Conservation (phyloP, 2,329 filamentous ascomycete genomes). For the Scedosporium aurantiacum region DNA sequence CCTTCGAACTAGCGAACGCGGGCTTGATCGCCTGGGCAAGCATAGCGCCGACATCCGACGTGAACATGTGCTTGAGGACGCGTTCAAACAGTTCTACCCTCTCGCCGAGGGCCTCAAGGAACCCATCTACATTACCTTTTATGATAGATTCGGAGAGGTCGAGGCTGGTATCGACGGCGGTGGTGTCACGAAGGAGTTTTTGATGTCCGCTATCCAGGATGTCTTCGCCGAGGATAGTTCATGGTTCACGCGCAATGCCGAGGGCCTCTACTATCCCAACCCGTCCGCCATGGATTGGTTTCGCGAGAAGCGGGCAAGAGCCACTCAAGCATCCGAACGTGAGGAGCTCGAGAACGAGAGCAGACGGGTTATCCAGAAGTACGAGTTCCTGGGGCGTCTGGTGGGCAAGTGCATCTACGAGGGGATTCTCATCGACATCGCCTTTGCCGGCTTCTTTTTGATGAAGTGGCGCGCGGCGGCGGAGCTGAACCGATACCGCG, state of each 20-base stretch:
- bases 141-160: slow-evolving; percentile 74
- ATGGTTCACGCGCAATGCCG: slow-evolving; percentile 68
- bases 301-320: slow-evolving; percentile 41
- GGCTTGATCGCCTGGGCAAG: slow-evolving; percentile 3
- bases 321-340: background rate
- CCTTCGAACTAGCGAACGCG: background rate
- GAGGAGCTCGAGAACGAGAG: background rate
- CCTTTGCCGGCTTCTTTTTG: slow-evolving; percentile 91
- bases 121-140: slow-evolving; percentile 91
- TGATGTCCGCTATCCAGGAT: slow-evolving; percentile 78
- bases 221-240: slow-evolving; percentile 56
- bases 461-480: slow-evolving; percentile 65
- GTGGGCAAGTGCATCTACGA: slow-evolving; percentile 97
- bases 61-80: slow-evolving; percentile 46
- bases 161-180: slow-evolving; percentile 96
- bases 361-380: slow-evolving; percentile 54
- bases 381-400: slow-evolving; percentile 85
- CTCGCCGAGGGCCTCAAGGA: slow-evolving; percentile 81
- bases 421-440: slow-evolving; percentile 85
- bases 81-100: slow-evolving; percentile 69
- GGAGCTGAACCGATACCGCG: slow-evolving; percentile 48
- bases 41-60: slow-evolving; percentile 1
- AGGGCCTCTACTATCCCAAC: slow-evolving; percentile 81
- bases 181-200: slow-evolving; percentile 93
- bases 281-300: slow-evolving; percentile 64